phyloP scores from a whole-genome alignment of 2,329 filamentous ascomycete species.

The Xylariomycetidae sp. region DNA sequence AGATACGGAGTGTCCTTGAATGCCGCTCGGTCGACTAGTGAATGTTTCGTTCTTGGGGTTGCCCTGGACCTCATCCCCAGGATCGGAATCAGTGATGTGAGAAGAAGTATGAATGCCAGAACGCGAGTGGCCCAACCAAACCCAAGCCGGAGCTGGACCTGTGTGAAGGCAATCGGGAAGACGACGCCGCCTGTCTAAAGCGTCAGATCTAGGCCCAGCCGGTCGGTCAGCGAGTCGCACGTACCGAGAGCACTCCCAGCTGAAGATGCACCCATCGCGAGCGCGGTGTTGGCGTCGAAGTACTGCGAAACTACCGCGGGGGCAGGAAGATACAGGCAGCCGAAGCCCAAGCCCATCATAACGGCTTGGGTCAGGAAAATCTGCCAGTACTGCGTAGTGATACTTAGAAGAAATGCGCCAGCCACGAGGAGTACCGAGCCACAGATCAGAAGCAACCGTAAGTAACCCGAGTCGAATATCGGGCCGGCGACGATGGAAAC shows the following conservation, averaged over 20 bases:
- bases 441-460: slow-evolving; percentile 8
- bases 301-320: slow-evolving; percentile 13
- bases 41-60: slow-evolving; percentile 2
- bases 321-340: slow-evolving; percentile 13
- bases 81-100: slow-evolving; percentile 6
- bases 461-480: slow-evolving; percentile 15
- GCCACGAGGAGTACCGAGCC: slow-evolving; percentile 10
- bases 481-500: slow-evolving; percentile 12
- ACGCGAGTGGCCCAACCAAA: slow-evolving; percentile 16
- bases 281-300: slow-evolving; percentile 9
- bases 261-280: slow-evolving; percentile 13
- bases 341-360: slow-evolving; percentile 11
- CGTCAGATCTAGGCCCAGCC: no score
- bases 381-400: slow-evolving; percentile 11
- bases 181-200: slow-evolving; percentile 12
- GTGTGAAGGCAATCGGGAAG: slow-evolving; percentile 11
- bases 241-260: slow-evolving; percentile 13
- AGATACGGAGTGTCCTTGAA: slow-evolving; percentile 9
- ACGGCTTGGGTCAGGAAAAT: slow-evolving; percentile 12
- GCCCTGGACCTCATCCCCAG: slow-evolving; percentile 10
- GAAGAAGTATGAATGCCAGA: slow-evolving; percentile 9
- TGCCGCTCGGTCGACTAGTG: slow-evolving; percentile 6
- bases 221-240: neutral
- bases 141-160: slow-evolving; percentile 5
- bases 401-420: slow-evolving; percentile 9